Conservation (phyloP, 192 early-diverging fungal genomes). For the Coemansia javaensis region DNA sequence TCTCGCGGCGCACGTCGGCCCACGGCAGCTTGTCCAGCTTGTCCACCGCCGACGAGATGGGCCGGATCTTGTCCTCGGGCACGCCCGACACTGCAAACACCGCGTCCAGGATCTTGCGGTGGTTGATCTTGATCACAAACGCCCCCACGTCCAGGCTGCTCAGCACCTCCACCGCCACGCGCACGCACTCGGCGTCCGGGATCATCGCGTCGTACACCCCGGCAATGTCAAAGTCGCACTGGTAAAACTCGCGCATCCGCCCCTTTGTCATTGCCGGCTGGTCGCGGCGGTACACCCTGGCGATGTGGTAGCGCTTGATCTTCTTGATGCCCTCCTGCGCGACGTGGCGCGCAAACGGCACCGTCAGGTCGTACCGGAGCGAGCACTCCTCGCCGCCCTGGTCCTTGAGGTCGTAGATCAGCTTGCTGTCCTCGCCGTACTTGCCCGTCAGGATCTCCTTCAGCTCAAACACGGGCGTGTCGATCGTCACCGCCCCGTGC, state of each 20-base stretch:
- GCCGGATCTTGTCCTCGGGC: constrained; percentile 75
- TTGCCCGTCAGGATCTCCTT: constrained; percentile 96
- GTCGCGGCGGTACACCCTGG: constrained; percentile 96
- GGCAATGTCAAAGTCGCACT: constrained; percentile 99
- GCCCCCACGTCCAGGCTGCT: constrained; percentile 72
- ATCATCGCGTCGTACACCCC: constrained; percentile 93
- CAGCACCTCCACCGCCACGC: constrained; percentile 79
- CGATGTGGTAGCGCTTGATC: constrained; percentile 97
- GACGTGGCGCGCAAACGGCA: constrained; percentile 94
- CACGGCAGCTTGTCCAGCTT: constrained; percentile 97
- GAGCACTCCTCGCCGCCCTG: constrained; percentile 96
- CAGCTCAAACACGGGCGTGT: constrained; percentile 98
- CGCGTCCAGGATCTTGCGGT: constrained; percentile 95
- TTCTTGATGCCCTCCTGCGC: constrained; percentile 85
- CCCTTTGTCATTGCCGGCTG: constrained; percentile 98
- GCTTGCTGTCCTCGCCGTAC: constrained; percentile 97
- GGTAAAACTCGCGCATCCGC: constrained; percentile 97
- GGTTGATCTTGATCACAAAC: constrained; percentile 95
- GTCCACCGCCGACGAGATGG: constrained; percentile 96
- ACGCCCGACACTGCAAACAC: constrained; percentile 97
- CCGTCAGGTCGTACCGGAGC: constrained; percentile 94
- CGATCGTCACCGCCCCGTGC: constrained; percentile 97
- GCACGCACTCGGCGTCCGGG: constrained; percentile 89
- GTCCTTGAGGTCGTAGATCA: constrained; percentile 96
- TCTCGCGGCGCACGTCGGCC: constrained; percentile 90